Evolutionary conservation across 768 basidiomycete species (phyloP), one percentile per base, ranked within the genome.

Genomic region (Sporobolomyces phaffii): DNA sequence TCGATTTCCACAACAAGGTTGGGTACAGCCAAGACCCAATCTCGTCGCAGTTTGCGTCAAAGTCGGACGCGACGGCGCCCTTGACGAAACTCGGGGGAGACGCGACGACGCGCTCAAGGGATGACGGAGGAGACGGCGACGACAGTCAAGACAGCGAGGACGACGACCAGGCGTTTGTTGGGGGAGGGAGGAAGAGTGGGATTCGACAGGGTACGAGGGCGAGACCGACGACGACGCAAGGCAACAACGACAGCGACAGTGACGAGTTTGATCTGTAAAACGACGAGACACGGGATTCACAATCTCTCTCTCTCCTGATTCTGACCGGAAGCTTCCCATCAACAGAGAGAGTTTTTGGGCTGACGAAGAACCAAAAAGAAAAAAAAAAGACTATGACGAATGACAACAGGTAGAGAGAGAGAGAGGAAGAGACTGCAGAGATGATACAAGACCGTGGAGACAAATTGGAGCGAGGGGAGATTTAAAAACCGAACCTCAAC

Each of bases 1-100:
- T 72, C 66, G 70, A 72, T 48, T 64, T 68, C n/a, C 48, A 65
- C 50, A 64, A 63, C 66, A 72, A 68, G 26, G 60, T 68, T 53
- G 65, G 60, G 18, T 61, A 63, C 58, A 31, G 33, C 33, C 26
- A 43, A 17, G 57, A 62, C 13, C n/a, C 50, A 26, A 48, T 54
- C 31, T 59, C 62, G 31, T 44, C 62, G 10, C 62, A 64, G 29
- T 64, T 47, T 28, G 45, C 68, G 0, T 64, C 62, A 20, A 52
- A 48, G 13, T 64, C 62, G 18, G 68, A 69, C 53, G 68, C 68
- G 13, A 49, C 68, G 1, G 59, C 47, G n/a, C 68, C 68, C 1
- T 43, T 64, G 11, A 33, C 49, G 2, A 69, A 69, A 38, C 49
- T 44, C 11, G 40, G 52, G 5, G 45, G 10, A 15, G 59, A 20